A percentile compares a stretch with the other conserved stretches of the same genome.
Evolutionary conservation across 1,284 basidiomycete species (phyloP).

Genomic region (Porogramme epimiltina): DNA sequence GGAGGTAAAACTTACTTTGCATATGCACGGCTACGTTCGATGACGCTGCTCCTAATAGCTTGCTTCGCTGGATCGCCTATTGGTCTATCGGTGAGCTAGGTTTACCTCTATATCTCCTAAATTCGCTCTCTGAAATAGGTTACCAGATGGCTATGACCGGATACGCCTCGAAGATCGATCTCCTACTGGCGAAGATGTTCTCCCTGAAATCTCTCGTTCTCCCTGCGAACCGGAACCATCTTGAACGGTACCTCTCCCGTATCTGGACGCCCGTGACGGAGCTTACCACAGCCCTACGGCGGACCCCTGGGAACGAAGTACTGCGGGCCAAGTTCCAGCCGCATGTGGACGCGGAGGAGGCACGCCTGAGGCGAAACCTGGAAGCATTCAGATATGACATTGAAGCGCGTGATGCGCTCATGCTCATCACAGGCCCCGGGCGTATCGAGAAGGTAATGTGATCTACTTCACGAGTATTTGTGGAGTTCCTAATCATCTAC

Average conservation of each 20-base stretch:
- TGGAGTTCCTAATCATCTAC: neutral
- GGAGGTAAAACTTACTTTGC: slow-evolving; percentile 27
- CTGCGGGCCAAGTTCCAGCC: slow-evolving; percentile 19
- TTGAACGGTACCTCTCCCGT: slow-evolving; percentile 18
- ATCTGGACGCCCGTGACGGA: slow-evolving; percentile 12
- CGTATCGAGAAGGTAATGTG: slow-evolving; percentile 26
- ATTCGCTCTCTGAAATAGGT: neutral
- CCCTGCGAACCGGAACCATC: slow-evolving; percentile 16
- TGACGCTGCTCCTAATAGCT: slow-evolving; percentile 6
- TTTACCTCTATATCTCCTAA: neutral
- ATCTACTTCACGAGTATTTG: neutral
- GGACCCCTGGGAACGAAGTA: neutral
- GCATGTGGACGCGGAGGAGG: slow-evolving; percentile 27
- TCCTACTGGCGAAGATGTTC: slow-evolving; percentile 25
- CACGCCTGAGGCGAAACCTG: slow-evolving; percentile 22
- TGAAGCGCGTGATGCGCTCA: slow-evolving; percentile 28
- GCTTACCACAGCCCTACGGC: slow-evolving; percentile 9
- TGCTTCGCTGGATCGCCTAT: slow-evolving; percentile 30
- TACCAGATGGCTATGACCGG: slow-evolving; percentile 20
- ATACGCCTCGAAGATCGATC: slow-evolving; percentile 23
- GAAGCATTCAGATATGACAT: slow-evolving; percentile 26
- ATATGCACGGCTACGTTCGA: neutral
- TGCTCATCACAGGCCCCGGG: slow-evolving; percentile 23
- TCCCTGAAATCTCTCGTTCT: slow-evolving; percentile 14
- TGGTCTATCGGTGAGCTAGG: slow-evolving; percentile 26